phyloP scores from a whole-genome alignment of 495 filamentous ascomycete genomes.

The Penicillium nucicola region DNA sequence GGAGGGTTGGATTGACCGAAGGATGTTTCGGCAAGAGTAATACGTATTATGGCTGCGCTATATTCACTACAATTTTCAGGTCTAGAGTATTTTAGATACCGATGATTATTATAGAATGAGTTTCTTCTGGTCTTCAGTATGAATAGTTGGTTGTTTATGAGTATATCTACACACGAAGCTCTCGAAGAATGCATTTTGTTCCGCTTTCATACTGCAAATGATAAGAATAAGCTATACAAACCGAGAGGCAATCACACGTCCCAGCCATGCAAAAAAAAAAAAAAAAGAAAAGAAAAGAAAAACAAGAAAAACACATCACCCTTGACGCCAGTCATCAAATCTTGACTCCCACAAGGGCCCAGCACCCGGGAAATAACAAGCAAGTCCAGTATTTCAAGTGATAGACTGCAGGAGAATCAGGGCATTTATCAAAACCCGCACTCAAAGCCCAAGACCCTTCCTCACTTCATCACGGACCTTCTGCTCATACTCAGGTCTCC shows the following conservation, averaged over 20 bases:
- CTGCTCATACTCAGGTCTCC: slow-evolving; percentile 78
- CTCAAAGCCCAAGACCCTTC: slow-evolving; percentile 56
- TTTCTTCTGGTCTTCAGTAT: too few relatives aligned
- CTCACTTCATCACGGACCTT: slow-evolving; percentile 78
- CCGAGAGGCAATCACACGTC: slow-evolving; percentile 11
- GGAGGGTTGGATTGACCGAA: slow-evolving; percentile 60
- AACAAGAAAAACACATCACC: slow-evolving; percentile 9
- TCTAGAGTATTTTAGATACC: not conserved
- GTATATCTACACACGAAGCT: too few relatives aligned
- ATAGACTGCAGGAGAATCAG: not conserved
- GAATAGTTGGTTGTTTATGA: too few relatives aligned
- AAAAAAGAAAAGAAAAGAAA: slow-evolving; percentile 10
- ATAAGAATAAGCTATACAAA: slow-evolving; percentile 15
- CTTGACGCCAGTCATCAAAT: slow-evolving; percentile 21
- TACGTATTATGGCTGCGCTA: not conserved
- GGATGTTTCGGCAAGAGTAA: slow-evolving; percentile 30
- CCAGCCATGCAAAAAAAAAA: slow-evolving; percentile 18
- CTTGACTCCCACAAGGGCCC: not conserved
- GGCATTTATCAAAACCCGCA: slow-evolving; percentile 4
- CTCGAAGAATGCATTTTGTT: not conserved
- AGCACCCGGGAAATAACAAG: not conserved
- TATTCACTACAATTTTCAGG: not conserved
- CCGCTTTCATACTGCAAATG: slow-evolving; percentile 10
- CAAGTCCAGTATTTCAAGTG: not conserved
- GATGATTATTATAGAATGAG: too few relatives aligned